These are phyloP conservation scores for Trichoderma afroharzianum DNA, from an alignment of 2,329 filamentous ascomycete species.

Conservation along the genomic window DNA sequence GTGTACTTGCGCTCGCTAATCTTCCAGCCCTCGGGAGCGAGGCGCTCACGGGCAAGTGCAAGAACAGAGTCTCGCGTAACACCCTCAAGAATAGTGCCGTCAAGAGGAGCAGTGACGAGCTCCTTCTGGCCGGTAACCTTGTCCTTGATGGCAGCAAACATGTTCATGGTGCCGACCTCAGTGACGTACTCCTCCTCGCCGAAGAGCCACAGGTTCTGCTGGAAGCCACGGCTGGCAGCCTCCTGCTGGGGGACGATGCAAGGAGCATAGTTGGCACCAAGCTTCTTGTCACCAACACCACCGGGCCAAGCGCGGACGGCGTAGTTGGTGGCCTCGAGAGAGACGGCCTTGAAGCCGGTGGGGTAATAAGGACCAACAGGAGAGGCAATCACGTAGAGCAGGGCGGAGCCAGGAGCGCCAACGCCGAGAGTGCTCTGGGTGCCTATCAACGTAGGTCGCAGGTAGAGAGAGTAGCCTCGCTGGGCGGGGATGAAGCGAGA, in stretches of 20 bases:
- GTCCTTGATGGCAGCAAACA: constrained; percentile 83
- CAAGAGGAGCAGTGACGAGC: constrained; percentile 89
- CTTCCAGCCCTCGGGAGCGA: constrained; percentile 83
- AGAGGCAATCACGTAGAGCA: constrained; percentile 92
- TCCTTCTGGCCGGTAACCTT: constrained; percentile 87
- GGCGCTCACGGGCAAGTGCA: constrained; percentile 76
- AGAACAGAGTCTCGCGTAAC: constrained; percentile 91
- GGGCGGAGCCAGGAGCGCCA: constrained; percentile 82
- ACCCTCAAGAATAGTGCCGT: constrained; percentile 94
- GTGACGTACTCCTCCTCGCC: constrained; percentile 94
- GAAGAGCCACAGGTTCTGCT: constrained; percentile 98
- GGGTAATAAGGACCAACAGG: constrained; percentile 98
- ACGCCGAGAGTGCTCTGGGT: constrained; percentile 94
- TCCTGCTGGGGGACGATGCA: constrained; percentile 96
- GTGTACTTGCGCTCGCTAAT: constrained; percentile 86
- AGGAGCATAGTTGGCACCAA: constrained; percentile 98
- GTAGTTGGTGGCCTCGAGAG: constrained; percentile 92
- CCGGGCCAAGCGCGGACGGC: constrained; percentile 97
- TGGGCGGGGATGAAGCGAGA: constrained; percentile 83
- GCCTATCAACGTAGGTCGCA: constrained; percentile 94
- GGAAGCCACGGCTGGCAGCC: constrained; percentile 86
- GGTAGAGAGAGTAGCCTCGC: constrained; percentile 90
- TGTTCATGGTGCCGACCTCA: constrained; percentile 98
- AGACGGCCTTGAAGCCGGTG: constrained; percentile 96
- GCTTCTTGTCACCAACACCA: constrained; percentile 96